Evolutionary conservation across 495 filamentous ascomycete species (phyloP), one percentile per base, ranked within the genome.

Genomic region (Bacidia rubella): DNA sequence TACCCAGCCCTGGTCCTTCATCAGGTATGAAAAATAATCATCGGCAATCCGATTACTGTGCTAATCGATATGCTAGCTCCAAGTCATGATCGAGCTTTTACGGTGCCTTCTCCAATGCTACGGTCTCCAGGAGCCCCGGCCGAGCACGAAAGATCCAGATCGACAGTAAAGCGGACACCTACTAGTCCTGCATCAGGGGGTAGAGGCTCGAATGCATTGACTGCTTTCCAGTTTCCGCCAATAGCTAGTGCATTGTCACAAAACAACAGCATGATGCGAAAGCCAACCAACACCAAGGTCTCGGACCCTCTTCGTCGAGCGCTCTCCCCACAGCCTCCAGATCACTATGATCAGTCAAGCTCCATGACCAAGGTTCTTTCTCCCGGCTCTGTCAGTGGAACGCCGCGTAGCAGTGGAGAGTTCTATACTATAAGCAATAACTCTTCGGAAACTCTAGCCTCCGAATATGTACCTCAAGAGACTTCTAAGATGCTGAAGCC

Each of bases 401-500:
- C 86, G 43, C 84, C 86, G 22, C 71, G 93, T 61, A 95, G 87
- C 59, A 97, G 93, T 64, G 85, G 83, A 49, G 92, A 98, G 59
- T 93, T 96, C 57, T 96, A 93, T 63, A 89, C 89, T 2, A 68
- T 87, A 55, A 94, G 92, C 63, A 95, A 96, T 63, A 83, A 93
- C 56, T 97, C 93, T 10, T 85, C 80, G 19, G 92, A 97, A 65
- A 97, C 92, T 20, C 64, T 98, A 35, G 85, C 84, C 17, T 98
- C 92, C 0, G 92, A 97, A 67, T 93, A 95, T 63, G 76, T 83
- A 43, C 75, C 77, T 20, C 84, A 83, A 52, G 78, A 80, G 9
- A 68, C 74, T 5, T 71, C 71, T 45, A 64, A 74, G 24, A 62
- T 70, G 38, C 67, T 65, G 53, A 57, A 66, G 10, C 69, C 74